Conservation (phyloP, 257 asterid genomes). For the Euphrasia confusa region DNA sequence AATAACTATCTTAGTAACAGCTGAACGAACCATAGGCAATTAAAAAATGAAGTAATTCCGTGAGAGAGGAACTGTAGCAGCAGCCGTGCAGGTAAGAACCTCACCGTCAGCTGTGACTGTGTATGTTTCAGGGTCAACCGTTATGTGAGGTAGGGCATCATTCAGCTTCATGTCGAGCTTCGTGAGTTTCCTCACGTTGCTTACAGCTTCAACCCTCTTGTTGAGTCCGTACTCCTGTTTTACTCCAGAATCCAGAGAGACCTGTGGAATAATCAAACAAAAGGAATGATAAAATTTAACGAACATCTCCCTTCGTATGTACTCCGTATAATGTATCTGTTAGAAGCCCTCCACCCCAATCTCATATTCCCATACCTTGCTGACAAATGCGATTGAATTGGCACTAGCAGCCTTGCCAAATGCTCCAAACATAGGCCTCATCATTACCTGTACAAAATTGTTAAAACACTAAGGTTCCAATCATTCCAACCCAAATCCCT, state of each 20-base stretch:
- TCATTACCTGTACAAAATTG: conserved; percentile 51
- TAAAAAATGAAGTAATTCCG: conserved; percentile 82
- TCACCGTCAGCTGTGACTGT: conserved; percentile 68
- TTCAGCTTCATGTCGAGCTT: conserved; percentile 93
- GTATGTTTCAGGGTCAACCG: conserved; percentile 84
- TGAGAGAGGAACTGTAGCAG: conserved; percentile 72
- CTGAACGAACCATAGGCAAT: conserved; percentile 18
- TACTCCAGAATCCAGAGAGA: conserved; percentile 50
- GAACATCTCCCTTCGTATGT: not conserved
- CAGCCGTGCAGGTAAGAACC: conserved; percentile 66
- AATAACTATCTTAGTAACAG: not conserved
- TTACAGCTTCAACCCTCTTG: conserved; percentile 71
- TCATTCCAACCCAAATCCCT: too few species aligned
- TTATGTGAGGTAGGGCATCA: conserved; percentile 72
- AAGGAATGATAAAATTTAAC: not conserved
- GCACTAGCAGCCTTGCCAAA: conserved; percentile 78
- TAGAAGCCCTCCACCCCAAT: not conserved
- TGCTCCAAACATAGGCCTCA: conserved; percentile 99
- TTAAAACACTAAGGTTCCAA: conserved; percentile 1
- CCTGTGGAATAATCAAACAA: conserved; percentile 32
- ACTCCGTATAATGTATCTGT: not conserved
- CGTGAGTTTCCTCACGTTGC: conserved; percentile 60
- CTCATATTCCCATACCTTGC: conserved; percentile 53
- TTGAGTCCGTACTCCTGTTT: conserved; percentile 56
- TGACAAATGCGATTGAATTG: conserved; percentile 88